These are phyloP conservation scores for Karstenula rhodostoma DNA, from an alignment of 2,329 filamentous ascomycete genomes.

Conservation along the genomic window DNA sequence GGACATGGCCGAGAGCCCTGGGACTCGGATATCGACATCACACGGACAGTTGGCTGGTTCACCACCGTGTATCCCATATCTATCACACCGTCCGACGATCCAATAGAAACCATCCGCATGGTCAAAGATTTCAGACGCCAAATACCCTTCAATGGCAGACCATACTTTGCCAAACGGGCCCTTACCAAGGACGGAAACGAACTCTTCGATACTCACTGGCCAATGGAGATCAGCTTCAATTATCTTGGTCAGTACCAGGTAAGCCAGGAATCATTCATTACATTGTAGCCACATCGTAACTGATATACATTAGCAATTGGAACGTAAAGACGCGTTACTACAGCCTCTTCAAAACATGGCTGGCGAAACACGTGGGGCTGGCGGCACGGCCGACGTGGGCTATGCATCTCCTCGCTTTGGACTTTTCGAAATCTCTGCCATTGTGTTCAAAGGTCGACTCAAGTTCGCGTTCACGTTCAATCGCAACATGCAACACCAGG, in stretches of 20 bases:
- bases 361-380: slow-evolving; percentile 55
- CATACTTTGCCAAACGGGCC: slow-evolving; percentile 55
- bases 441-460: slow-evolving; percentile 56
- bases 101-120: slow-evolving; percentile 61
- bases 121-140: slow-evolving; percentile 61
- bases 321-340: slow-evolving; percentile 56
- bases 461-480: slow-evolving; percentile 63
- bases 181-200: slow-evolving; percentile 41
- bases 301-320: slow-evolving; percentile 54
- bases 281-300: neutral
- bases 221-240: slow-evolving; percentile 67
- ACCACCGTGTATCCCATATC: slow-evolving; percentile 60
- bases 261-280: slow-evolving; percentile 26
- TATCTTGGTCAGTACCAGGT: slow-evolving; percentile 62
- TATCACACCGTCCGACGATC: slow-evolving; percentile 33
- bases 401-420: slow-evolving; percentile 55
- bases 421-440: slow-evolving; percentile 62
- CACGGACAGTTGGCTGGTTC: slow-evolving; percentile 68
- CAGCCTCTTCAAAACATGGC: slow-evolving; percentile 55
- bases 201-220: slow-evolving; percentile 48
- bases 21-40: slow-evolving; percentile 59
- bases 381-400: slow-evolving; percentile 57
- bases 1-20: slow-evolving; percentile 50
- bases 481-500: slow-evolving; percentile 56
- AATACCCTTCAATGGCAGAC: slow-evolving; percentile 46